These are phyloP conservation scores for Alternaria sp. DNA, from an alignment of 2,329 filamentous ascomycete species.

Conservation along the genomic window DNA sequence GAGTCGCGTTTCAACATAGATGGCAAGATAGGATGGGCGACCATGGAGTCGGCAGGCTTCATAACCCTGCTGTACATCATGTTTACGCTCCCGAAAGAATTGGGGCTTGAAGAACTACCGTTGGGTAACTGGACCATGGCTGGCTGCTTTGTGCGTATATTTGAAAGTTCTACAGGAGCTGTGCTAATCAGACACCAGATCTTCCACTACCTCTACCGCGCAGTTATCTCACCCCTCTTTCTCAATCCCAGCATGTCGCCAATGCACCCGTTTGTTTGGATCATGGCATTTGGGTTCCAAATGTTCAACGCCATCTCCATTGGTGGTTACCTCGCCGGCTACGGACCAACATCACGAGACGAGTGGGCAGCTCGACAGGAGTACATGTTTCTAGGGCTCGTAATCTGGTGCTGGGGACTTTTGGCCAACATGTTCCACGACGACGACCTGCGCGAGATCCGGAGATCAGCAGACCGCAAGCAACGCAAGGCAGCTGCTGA, in stretches of 20 bases:
- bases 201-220: constrained; percentile 90
- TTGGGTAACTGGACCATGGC: constrained; percentile 81
- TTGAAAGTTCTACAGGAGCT: neutral
- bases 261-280: constrained; percentile 74
- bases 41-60: constrained; percentile 85
- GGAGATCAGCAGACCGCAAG: constrained; percentile 69
- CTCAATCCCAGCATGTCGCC: constrained; percentile 90
- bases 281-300: constrained; percentile 74
- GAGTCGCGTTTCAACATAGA: constrained; percentile 80
- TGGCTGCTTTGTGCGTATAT: constrained; percentile 63
- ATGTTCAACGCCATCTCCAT: constrained; percentile 78
- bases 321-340: constrained; percentile 81
- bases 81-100: constrained; percentile 66
- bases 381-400: constrained; percentile 67
- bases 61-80: constrained; percentile 81
- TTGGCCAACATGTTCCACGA: constrained; percentile 87
- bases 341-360: constrained; percentile 69
- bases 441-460: constrained; percentile 85
- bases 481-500: constrained; percentile 59
- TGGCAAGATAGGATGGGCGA: constrained; percentile 83
- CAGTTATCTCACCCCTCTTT: constrained; percentile 78
- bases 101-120: constrained; percentile 66
- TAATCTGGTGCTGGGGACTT: constrained; percentile 78
- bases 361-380: constrained; percentile 57
- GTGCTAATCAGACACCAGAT: constrained; percentile 53